Conservation (phyloP, 2,329 filamentous ascomycete species). For the Cladophialophora immunda region DNA sequence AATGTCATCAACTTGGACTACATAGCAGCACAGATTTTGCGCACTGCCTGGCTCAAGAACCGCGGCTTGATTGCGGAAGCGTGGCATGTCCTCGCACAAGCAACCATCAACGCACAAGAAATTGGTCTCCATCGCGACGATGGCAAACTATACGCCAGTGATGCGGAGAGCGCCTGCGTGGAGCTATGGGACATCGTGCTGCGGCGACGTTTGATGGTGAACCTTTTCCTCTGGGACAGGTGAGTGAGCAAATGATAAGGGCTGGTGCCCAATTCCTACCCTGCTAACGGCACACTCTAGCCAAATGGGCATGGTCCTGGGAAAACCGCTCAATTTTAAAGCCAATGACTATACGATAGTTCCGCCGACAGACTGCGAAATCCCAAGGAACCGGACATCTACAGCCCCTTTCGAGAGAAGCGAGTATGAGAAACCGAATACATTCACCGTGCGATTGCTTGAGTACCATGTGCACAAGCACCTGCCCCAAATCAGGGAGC, state of each 20-base stretch:
- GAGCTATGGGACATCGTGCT: constrained; percentile 22
- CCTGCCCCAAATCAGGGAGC: constrained; percentile 15
- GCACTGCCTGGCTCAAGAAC: constrained; percentile 24
- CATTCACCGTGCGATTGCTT: constrained; percentile 20
- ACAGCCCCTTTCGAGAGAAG: constrained; percentile 14
- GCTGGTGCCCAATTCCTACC: neutral
- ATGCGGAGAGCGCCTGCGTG: constrained; percentile 19
- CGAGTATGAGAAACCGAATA: constrained; percentile 20
- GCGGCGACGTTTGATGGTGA: constrained; percentile 22
- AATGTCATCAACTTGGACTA: constrained; percentile 25
- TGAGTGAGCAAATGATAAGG: neutral
- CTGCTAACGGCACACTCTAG: neutral
- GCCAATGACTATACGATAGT: constrained; percentile 19
- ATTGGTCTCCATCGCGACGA: constrained; percentile 26
- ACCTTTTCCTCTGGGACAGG: constrained; percentile 28
- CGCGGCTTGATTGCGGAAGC: constrained; percentile 23
- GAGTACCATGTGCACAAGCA: constrained; percentile 18
- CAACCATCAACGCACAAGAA: constrained; percentile 24
- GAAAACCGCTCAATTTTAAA: constrained; percentile 22
- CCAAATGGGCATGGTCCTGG: constrained; percentile 26
- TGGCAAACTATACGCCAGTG: constrained; percentile 21
- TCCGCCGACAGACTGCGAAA: constrained; percentile 24
- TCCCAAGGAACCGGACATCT: constrained; percentile 23
- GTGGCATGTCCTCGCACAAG: constrained; percentile 22
- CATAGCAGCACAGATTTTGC: constrained; percentile 21